Evolutionary conservation across 1,284 basidiomycete genomes (phyloP).

Genomic region (Phenoliferia sp.): DNA sequence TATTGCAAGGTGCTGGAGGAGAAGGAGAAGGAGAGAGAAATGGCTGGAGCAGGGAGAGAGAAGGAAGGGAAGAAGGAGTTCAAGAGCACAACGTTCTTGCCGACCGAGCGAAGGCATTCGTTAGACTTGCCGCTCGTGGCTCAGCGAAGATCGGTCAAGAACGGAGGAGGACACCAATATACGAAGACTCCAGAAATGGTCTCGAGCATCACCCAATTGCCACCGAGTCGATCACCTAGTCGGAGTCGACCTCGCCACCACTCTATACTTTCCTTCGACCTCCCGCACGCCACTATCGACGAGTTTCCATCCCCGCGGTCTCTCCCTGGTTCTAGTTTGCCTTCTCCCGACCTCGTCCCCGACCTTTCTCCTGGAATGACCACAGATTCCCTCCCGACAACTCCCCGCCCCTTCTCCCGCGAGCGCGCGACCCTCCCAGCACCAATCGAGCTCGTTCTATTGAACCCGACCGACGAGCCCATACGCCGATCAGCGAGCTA

Average conservation of each 20-base stretch:
- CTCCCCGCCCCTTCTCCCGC: background rate
- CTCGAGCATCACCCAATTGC: background rate
- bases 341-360: constrained; percentile 13
- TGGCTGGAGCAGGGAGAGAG: constrained; percentile 31
- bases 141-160: background rate
- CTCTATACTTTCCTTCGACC: background rate
- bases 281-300: background rate
- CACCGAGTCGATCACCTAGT: background rate
- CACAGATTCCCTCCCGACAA: background rate
- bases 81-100: constrained; percentile 50
- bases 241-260: background rate
- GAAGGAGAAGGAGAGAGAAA: background rate
- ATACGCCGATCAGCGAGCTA: constrained; percentile 43
- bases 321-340: too few species aligned
- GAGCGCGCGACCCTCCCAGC: constrained; percentile 30
- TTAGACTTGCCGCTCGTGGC: constrained; percentile 42
- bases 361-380: constrained; percentile 17
- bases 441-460: constrained; percentile 37
- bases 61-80: constrained; percentile 41
- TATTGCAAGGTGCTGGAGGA: constrained; percentile 38
- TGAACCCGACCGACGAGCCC: constrained; percentile 42
- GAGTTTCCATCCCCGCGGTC: background rate
- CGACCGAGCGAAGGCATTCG: constrained; percentile 47
- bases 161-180: background rate
- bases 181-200: too few species aligned